These are phyloP conservation scores for Ophiocordyceps unilateralis DNA, from an alignment of 2,329 filamentous ascomycete species.

Conservation along the genomic window DNA sequence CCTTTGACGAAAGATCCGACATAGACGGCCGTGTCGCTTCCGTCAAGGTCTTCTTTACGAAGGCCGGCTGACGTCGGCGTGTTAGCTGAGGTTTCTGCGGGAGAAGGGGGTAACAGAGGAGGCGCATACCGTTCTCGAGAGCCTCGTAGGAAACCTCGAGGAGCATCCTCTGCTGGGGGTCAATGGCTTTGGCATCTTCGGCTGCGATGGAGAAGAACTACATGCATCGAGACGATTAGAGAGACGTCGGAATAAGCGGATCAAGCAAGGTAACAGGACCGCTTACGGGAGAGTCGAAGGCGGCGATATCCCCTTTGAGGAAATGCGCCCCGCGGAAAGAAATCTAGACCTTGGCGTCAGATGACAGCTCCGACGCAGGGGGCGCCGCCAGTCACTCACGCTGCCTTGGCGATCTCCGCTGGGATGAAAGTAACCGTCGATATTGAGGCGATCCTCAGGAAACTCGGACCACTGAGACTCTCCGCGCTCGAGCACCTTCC, in stretches of 20 bases:
- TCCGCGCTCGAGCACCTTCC: conserved; percentile 27
- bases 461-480: conserved; percentile 32
- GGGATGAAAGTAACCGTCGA: conserved; percentile 35
- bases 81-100: background rate
- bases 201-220: conserved; percentile 34
- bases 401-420: conserved; percentile 29
- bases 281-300: conserved; percentile 31
- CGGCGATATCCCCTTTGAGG: conserved; percentile 25
- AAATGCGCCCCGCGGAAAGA: conserved; percentile 33
- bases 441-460: conserved; percentile 29
- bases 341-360: conserved; percentile 15
- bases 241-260: background rate
- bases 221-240: background rate
- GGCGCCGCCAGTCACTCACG: conserved; percentile 14
- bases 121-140: conserved; percentile 26
- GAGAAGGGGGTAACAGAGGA: background rate
- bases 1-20: conserved; percentile 34
- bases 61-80: conserved; percentile 19
- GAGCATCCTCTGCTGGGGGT: conserved; percentile 34
- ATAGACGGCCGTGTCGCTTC: conserved; percentile 28
- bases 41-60: conserved; percentile 23
- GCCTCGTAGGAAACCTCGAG: conserved; percentile 34
- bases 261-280: background rate
- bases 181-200: conserved; percentile 33
- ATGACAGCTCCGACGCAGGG: background rate